A percentile compares a stretch with the other conserved stretches of the same genome.
Conservation (phyloP, 2,329 filamentous ascomycete species). For the Alternaria arborescens region DNA sequence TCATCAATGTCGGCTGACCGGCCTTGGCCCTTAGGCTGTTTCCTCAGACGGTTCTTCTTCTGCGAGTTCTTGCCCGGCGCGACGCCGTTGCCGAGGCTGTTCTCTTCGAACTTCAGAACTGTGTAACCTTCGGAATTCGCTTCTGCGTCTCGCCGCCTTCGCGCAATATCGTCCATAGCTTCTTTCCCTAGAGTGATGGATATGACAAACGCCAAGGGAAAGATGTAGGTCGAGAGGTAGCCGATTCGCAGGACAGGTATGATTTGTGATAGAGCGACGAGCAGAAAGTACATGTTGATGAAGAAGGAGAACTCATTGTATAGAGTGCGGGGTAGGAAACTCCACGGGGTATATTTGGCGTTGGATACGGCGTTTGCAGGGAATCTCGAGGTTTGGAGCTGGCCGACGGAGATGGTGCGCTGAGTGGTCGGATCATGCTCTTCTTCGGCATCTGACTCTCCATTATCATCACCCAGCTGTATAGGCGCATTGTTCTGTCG, state of each 20-base stretch:
- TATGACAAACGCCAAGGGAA: slow-evolving; percentile 89
- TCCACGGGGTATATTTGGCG: slow-evolving; percentile 95
- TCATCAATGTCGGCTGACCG: slow-evolving; percentile 73
- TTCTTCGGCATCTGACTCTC: slow-evolving; percentile 56
- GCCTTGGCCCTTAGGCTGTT: slow-evolving; percentile 48
- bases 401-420: slow-evolving; percentile 78
- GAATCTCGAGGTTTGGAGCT: slow-evolving; percentile 76
- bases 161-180: slow-evolving; percentile 88
- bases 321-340: slow-evolving; percentile 89
- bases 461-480: slow-evolving; percentile 33
- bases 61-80: slow-evolving; percentile 40
- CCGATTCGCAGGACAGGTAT: slow-evolving; percentile 91
- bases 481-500: slow-evolving; percentile 35
- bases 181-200: slow-evolving; percentile 94
- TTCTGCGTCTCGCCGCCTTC: slow-evolving; percentile 86
- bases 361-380: slow-evolving; percentile 94
- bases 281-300: slow-evolving; percentile 98
- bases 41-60: slow-evolving; percentile 45
- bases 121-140: slow-evolving; percentile 92
- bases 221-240: slow-evolving; percentile 93
- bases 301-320: slow-evolving; percentile 99
- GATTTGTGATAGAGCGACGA: slow-evolving; percentile 92
- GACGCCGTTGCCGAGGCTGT: slow-evolving; percentile 49
- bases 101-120: slow-evolving; percentile 75
- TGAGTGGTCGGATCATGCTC: slow-evolving; percentile 71